Percentiles rank a stretch among this genome's conserved stretches.
phyloP scores from a whole-genome alignment of 176 grass and related monocot genomes.

The Triticum turgidum region DNA sequence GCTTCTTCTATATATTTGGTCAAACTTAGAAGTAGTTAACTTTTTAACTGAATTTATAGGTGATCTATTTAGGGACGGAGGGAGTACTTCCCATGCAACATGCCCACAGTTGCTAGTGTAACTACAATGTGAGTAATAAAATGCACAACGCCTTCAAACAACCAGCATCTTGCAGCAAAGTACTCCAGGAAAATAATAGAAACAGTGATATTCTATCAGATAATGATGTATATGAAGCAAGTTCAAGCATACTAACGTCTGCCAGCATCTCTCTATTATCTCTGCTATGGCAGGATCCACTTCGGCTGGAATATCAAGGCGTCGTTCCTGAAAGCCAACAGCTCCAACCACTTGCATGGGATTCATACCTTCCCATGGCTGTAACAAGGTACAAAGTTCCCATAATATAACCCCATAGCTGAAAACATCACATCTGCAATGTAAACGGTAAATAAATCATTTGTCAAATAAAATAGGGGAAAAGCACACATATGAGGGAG shows the following conservation, averaged over 20 bases:
- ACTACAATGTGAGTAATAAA: conserved; percentile 20
- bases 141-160: neutral
- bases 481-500: conserved; percentile 11
- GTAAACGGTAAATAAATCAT: conserved; percentile 28
- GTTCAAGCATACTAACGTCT: conserved; percentile 80
- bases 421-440: conserved; percentile 93
- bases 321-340: conserved; percentile 95
- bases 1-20: too few species aligned
- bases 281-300: conserved; percentile 76
- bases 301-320: conserved; percentile 75
- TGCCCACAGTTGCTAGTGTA: neutral
- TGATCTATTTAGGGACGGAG: too few species aligned
- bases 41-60: too few species aligned
- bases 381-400: conserved; percentile 89
- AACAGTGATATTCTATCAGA: neutral
- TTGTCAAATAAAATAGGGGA: neutral
- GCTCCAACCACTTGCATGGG: conserved; percentile 99
- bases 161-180: neutral
- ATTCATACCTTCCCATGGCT: conserved; percentile 99
- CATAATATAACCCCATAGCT: conserved; percentile 97
- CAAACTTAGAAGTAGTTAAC: too few species aligned
- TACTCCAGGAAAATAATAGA: neutral
- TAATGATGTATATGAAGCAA: neutral
- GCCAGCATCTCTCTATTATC: conserved; percentile 90
- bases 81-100: neutral